Evolutionary conservation across 2,329 filamentous ascomycete species (phyloP).

Genomic region (Chaetomiaceae sp.): DNA sequence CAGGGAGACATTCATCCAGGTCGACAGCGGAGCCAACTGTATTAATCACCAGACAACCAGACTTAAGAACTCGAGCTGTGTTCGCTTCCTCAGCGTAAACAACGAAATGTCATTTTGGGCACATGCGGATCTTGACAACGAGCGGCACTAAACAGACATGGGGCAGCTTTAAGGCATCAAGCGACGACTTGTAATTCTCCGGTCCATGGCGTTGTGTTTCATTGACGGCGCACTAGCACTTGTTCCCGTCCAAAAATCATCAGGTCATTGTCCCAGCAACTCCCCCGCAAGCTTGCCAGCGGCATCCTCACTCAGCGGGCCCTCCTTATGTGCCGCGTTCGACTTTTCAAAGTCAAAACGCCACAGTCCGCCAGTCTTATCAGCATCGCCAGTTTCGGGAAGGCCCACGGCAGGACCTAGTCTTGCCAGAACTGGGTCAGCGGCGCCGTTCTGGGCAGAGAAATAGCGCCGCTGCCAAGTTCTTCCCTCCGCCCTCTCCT

Average conservation of each 20-base stretch:
- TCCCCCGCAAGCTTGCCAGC: slow-evolving; percentile 30
- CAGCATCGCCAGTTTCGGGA: slow-evolving; percentile 47
- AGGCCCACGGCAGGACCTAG: slow-evolving; percentile 46
- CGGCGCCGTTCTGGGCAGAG: slow-evolving; percentile 41
- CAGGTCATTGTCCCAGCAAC: slow-evolving; percentile 32
- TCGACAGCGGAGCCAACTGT: too few relatives aligned
- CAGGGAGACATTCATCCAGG: too few relatives aligned
- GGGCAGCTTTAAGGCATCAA: too few relatives aligned
- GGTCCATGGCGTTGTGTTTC: too few relatives aligned
- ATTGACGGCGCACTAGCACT: too few relatives aligned
- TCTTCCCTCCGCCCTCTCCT: slow-evolving; percentile 68
- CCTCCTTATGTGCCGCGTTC: slow-evolving; percentile 36
- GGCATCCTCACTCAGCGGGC: slow-evolving; percentile 34
- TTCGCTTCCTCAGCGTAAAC: too few relatives aligned
- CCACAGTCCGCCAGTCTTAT: slow-evolving; percentile 59
- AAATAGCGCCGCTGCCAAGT: slow-evolving; percentile 87
- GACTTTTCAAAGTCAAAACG: slow-evolving; percentile 46
- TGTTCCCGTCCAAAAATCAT: not conserved
- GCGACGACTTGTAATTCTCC: too few relatives aligned
- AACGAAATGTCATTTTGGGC: too few relatives aligned
- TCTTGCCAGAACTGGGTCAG: slow-evolving; percentile 41
- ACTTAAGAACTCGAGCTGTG: too few relatives aligned
- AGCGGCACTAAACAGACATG: too few relatives aligned
- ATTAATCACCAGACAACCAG: too few relatives aligned
- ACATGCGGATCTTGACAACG: too few relatives aligned